Percentiles rank a stretch among this genome's conserved stretches.
Evolutionary conservation across 305 asterid genomes (phyloP).

Genomic region (Fraxinus sp.): DNA sequence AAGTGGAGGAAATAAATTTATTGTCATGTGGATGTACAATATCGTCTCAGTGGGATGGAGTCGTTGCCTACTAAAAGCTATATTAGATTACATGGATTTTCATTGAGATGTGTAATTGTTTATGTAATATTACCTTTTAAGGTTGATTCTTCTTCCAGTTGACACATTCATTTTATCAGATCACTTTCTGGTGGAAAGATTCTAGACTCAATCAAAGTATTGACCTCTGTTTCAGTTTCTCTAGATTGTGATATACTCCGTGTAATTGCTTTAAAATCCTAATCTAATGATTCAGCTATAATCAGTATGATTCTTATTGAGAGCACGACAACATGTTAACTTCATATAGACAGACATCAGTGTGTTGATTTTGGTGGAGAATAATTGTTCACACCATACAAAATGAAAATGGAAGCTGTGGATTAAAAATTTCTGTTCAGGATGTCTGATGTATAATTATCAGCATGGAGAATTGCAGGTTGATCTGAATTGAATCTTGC

Average conservation of each 20-base stretch:
- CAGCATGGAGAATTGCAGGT: constrained; percentile 24
- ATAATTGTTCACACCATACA: constrained; percentile 12
- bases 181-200: background rate
- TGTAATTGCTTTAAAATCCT: background rate
- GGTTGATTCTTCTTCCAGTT: background rate
- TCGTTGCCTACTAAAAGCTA: background rate
- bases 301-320: background rate
- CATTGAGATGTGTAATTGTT: background rate
- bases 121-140: background rate
- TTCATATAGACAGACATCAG: background rate
- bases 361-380: background rate
- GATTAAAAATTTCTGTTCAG: background rate
- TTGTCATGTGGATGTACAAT: background rate
- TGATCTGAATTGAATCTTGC: constrained; percentile 45
- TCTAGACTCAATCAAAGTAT: background rate
- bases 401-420: constrained; percentile 28
- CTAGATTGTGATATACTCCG: background rate
- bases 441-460: background rate
- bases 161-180: background rate
- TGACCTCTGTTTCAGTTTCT: constrained; percentile 1
- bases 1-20: background rate
- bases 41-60: background rate
- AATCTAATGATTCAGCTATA: background rate
- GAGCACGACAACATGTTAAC: background rate
- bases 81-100: background rate